Conservation (phyloP, 352 stramenopile genomes). For the Elongisporangium undulatum region DNA sequence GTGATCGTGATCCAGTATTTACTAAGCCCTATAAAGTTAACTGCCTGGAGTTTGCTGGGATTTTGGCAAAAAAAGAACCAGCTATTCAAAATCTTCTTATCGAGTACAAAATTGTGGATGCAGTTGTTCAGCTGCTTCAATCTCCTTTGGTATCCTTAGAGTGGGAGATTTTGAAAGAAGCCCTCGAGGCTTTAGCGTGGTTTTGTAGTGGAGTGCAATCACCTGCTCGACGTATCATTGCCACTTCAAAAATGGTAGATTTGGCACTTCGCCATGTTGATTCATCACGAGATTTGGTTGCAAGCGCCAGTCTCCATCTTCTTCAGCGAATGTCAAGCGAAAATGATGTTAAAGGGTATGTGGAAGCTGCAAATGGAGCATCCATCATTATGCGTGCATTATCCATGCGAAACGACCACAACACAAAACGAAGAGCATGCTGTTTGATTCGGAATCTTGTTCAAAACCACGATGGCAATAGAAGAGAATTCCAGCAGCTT, state of each 20-base stretch:
- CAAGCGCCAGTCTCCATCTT: slow-evolving; percentile 42
- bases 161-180: slow-evolving; percentile 30
- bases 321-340: slow-evolving; percentile 43
- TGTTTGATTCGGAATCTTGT: slow-evolving; percentile 51
- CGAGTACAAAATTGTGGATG: slow-evolving; percentile 51
- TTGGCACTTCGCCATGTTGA: slow-evolving; percentile 38
- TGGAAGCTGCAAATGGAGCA: slow-evolving; percentile 23
- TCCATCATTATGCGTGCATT: slow-evolving; percentile 47
- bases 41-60: slow-evolving; percentile 35
- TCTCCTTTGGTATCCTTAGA: slow-evolving; percentile 29
- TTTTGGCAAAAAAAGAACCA: slow-evolving; percentile 39
- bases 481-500: slow-evolving; percentile 44
- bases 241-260: slow-evolving; percentile 45
- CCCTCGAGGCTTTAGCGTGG: slow-evolving; percentile 53
- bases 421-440: slow-evolving; percentile 28
- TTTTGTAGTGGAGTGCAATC: slow-evolving; percentile 29
- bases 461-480: slow-evolving; percentile 35
- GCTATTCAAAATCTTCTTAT: slow-evolving; percentile 40
- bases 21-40: slow-evolving; percentile 22
- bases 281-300: slow-evolving; percentile 21
- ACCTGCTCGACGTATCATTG: slow-evolving; percentile 30
- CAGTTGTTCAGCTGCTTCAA: slow-evolving; percentile 40
- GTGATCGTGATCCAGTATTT: slow-evolving; percentile 21
- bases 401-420: slow-evolving; percentile 13
- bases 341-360: slow-evolving; percentile 32